Evolutionary conservation across 2,329 filamentous ascomycete species (phyloP).

Genomic region (Chaetomiaceae sp.): DNA sequence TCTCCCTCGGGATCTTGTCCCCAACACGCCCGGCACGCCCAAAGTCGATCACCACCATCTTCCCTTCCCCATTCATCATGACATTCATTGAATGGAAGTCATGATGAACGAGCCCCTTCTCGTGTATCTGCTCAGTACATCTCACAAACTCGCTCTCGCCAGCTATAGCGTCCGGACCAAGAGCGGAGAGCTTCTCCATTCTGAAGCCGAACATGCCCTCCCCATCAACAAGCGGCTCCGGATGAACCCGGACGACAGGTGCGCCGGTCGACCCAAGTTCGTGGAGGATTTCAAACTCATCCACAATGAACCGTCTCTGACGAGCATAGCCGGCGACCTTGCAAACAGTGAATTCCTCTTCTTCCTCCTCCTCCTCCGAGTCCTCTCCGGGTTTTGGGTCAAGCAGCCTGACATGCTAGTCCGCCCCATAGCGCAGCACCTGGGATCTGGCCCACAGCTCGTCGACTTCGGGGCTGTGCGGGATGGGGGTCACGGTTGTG

Average conservation of each 20-base stretch:
- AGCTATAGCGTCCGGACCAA: background rate
- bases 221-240: background rate
- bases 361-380: too few species aligned
- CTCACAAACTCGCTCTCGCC: background rate
- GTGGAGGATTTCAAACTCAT: slow-evolving; percentile 1
- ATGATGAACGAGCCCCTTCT: background rate
- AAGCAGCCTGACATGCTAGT: slow-evolving; percentile 1
- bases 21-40: background rate
- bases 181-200: background rate
- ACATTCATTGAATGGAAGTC: background rate
- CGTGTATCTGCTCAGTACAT: background rate
- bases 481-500: background rate
- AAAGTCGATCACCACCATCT: background rate
- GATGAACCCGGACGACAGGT: background rate
- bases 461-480: slow-evolving; percentile 2
- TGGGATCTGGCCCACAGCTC: slow-evolving; percentile 2
- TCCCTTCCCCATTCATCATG: background rate
- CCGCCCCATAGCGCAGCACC: background rate
- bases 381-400: background rate
- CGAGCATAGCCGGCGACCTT: background rate
- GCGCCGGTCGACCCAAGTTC: background rate
- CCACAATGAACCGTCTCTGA: background rate
- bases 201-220: slow-evolving; percentile 1
- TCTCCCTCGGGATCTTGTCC: background rate
- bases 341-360: background rate